Evolutionary conservation across 176 grass and related monocot species (phyloP).

Genomic region (Cymbopogon citratus): DNA sequence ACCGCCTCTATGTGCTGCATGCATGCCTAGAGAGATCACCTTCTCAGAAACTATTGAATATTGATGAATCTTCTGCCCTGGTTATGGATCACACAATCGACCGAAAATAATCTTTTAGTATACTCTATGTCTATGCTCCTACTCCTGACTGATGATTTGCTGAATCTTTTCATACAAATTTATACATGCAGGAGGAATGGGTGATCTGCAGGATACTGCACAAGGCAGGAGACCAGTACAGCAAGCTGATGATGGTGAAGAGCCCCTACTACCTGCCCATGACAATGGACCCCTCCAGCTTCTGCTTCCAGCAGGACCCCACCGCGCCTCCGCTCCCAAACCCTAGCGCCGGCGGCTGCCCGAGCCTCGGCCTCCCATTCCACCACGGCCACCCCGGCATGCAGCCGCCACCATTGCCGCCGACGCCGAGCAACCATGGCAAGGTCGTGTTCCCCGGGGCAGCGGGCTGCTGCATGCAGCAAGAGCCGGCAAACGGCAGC

Average conservation of each 20-base stretch:
- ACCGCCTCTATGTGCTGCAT: too few relatives aligned
- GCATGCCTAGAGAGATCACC: too few relatives aligned
- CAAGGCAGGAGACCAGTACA: conserved; percentile 63
- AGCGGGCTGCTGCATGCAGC: conserved; percentile 7
- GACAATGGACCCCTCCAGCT: conserved; percentile 18
- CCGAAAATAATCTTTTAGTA: neutral
- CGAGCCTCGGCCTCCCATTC: neutral
- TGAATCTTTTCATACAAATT: conserved; percentile 13
- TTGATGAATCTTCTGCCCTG: conserved; percentile 1
- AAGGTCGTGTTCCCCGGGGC: neutral
- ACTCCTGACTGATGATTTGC: neutral
- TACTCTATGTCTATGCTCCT: neutral
- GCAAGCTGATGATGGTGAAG: conserved; percentile 51
- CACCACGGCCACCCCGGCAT: conserved; percentile 28
- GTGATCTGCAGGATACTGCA: conserved; percentile 97
- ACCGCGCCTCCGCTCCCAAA: conserved; percentile 36
- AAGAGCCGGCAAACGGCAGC: neutral
- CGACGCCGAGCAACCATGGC: conserved; percentile 12
- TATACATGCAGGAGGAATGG: conserved; percentile 85
- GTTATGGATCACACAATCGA: neutral
- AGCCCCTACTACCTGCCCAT: conserved; percentile 45
- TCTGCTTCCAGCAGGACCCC: conserved; percentile 35
- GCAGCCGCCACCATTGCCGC: conserved; percentile 31
- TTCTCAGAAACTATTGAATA: neutral
- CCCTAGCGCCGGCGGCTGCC: conserved; percentile 28